Evolutionary conservation across 331 rosid species (phyloP).

Genomic region (Malus hybrid): DNA sequence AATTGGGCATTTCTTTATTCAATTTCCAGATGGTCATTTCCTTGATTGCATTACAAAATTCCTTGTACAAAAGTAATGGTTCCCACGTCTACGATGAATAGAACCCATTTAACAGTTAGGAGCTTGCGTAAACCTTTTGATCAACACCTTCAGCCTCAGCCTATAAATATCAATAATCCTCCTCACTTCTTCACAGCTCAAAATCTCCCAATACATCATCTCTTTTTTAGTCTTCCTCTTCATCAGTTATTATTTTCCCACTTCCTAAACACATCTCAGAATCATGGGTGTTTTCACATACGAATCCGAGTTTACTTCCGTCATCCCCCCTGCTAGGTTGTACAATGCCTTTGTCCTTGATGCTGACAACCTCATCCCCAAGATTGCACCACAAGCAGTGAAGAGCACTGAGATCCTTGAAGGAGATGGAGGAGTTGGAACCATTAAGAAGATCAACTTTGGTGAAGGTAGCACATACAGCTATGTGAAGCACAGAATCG

Average conservation of each 20-base stretch:
- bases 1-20: background rate
- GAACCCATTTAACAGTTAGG: background rate
- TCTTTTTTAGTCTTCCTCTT: background rate
- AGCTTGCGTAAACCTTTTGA: background rate
- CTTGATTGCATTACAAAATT: background rate
- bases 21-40: background rate
- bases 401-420: no score
- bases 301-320: background rate
- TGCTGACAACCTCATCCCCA: no score
- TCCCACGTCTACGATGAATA: background rate
- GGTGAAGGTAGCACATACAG: no score
- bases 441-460: no score
- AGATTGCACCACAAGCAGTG: no score
- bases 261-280: no score
- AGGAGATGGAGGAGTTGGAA: no score
- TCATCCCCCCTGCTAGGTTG: constrained; percentile 38
- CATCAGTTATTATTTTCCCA: background rate
- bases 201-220: background rate
- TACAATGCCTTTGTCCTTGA: constrained; percentile 45
- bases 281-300: no score
- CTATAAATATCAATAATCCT: background rate
- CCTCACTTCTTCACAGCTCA: background rate
- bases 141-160: background rate
- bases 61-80: background rate
- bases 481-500: no score